Evolutionary conservation across 2,329 filamentous ascomycete species (phyloP).

Genomic region (Neopestalotiopsis sp.): DNA sequence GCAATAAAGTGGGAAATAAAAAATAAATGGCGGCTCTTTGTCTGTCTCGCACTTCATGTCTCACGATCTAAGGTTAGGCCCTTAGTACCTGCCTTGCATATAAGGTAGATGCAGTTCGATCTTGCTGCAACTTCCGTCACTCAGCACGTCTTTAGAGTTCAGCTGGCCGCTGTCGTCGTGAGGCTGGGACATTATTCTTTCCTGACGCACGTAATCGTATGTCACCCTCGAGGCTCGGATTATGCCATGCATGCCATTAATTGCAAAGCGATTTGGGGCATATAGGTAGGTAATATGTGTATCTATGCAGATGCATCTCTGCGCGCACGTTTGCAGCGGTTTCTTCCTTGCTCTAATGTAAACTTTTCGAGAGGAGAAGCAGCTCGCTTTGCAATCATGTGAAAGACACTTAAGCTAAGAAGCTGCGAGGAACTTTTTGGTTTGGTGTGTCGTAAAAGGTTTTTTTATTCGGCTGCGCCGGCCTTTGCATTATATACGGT

Average conservation of each 20-base stretch:
- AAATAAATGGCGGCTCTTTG: constrained; percentile 27
- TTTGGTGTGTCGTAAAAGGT: neutral
- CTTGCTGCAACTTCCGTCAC: neutral
- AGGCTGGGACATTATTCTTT: neutral
- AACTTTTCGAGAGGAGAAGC: too few relatives aligned
- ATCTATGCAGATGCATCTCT: too few relatives aligned
- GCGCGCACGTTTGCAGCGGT: too few relatives aligned
- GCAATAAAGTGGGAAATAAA: constrained; percentile 1
- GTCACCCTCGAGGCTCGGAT: neutral
- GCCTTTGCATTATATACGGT: constrained; percentile 7
- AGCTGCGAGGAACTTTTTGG: neutral
- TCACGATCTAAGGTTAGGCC: neutral
- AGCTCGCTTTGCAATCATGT: neutral
- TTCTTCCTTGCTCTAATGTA: too few relatives aligned
- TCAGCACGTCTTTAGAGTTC: neutral
- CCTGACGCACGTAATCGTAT: neutral
- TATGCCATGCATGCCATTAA: neutral
- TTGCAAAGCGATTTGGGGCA: too few relatives aligned
- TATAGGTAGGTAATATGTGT: too few relatives aligned
- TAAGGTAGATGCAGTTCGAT: neutral
- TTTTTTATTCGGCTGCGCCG: neutral
- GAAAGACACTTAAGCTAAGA: neutral
- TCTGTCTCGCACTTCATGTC: constrained; percentile 1
- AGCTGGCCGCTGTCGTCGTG: neutral
- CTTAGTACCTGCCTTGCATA: neutral